Base-by-base conservation (phyloP, 2,329 filamentous ascomycete species). In the Exophiala alcalophila region DNA sequence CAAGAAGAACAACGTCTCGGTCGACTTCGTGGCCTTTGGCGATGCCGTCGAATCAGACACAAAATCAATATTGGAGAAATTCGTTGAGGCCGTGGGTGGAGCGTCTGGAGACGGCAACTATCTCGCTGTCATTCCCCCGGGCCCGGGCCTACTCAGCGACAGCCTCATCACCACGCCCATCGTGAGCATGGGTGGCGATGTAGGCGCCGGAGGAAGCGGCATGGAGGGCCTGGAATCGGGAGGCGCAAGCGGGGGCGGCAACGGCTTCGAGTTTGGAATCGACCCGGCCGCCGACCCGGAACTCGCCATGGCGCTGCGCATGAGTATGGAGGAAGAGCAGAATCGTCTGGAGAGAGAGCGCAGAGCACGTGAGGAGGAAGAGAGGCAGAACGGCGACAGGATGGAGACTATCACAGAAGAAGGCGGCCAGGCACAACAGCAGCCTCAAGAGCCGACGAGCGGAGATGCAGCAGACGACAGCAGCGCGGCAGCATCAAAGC, bases 261-360 rank as follows among this genome's bases (percentile, higher is more conserved):
- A 24, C 12, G 73, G 84, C 50, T 94, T 88, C 58, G 86, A 89
- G 57, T 94, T 94, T 62, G 88, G 86, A 53, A 87, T 95, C 55
- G 92, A 97, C 65, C 90, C 91, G 10, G 84, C 83, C 40, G 77
- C 90, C 59, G 92, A 98, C 62, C 92, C 92, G 3, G 92, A 98
- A 66, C 72, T 98, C 60, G 92, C 92, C 15, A 79, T 98, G 56
- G 92, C 92, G 38, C 73, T 98, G 63, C 83, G 92, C 52, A 95
- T 98, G 88, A 94, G 87, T 67, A 88, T 94, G 78, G 92, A 98
- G 65, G 92, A 98, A 64, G 92, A 98, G 69, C 94, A 94, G 72
- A 90, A 90, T 49, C 76, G 92, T 59, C 83, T 94, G 67, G 90
- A 95, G 65, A 88, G 88, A 69, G 81, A 84, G 60, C 86, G 84